phyloP scores from a whole-genome alignment of 2,329 filamentous ascomycete genomes.

The Nannizzia gypsea region DNA sequence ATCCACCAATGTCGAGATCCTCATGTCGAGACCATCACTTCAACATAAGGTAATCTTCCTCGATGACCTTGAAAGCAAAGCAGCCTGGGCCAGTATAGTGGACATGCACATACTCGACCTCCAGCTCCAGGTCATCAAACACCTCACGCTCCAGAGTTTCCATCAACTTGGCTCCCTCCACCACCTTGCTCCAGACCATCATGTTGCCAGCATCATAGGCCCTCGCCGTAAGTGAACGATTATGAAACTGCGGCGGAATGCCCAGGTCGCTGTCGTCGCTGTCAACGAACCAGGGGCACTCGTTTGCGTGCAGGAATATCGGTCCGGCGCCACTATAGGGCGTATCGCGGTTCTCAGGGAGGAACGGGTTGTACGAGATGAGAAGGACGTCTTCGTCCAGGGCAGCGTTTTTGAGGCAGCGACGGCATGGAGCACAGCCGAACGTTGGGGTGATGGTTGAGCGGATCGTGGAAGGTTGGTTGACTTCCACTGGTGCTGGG shows the following conservation, averaged over 20 bases:
- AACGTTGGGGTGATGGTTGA: background rate
- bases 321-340: slow-evolving; percentile 5
- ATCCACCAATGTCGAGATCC: too few relatives aligned
- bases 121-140: background rate
- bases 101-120: slow-evolving; percentile 8
- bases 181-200: slow-evolving; percentile 4
- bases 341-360: background rate
- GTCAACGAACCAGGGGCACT: background rate
- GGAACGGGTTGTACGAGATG: slow-evolving; percentile 8
- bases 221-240: background rate
- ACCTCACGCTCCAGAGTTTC: background rate
- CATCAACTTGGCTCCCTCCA: slow-evolving; percentile 4
- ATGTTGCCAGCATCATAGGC: slow-evolving; percentile 5
- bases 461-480: background rate
- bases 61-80: slow-evolving; percentile 6
- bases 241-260: background rate
- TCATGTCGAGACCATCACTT: too few relatives aligned
- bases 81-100: slow-evolving; percentile 8
- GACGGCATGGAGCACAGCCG: slow-evolving; percentile 3
- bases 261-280: background rate
- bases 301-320: slow-evolving; percentile 3
- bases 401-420: slow-evolving; percentile 3
- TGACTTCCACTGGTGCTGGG: slow-evolving; percentile 4
- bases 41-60: background rate
- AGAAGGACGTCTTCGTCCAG: slow-evolving; percentile 2